Conservation (phyloP, 306 rosid species). For the Pyrus communis region DNA sequence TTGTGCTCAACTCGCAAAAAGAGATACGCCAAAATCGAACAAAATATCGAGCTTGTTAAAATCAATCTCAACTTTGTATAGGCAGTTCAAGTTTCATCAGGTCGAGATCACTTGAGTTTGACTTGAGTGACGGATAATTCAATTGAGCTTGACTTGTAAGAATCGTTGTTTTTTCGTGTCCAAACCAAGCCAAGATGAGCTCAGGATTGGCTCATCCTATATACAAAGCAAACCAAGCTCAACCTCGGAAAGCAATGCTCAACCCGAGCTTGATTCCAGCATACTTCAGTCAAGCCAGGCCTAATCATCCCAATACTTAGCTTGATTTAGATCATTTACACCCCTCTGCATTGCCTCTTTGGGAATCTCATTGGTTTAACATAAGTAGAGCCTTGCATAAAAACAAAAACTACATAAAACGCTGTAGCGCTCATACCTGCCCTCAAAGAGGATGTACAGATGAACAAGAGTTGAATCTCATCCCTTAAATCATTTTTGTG, state of each 20-base stretch:
- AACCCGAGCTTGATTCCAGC: not conserved
- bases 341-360: not conserved
- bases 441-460: not conserved
- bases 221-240: not conserved
- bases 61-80: not conserved
- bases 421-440: not conserved
- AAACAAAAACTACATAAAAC: not conserved
- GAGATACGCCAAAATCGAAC: not conserved
- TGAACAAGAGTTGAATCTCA: not conserved
- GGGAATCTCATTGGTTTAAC: not conserved
- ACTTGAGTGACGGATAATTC: not conserved
- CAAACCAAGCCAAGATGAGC: not conserved
- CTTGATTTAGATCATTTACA: not conserved
- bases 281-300: not conserved
- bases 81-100: not conserved
- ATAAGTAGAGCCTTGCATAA: not conserved
- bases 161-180: not conserved
- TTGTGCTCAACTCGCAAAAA: not conserved
- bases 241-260: not conserved
- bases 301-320: not conserved
- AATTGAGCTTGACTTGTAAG: not conserved
- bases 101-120: not conserved
- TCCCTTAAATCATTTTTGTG: not conserved
- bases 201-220: not conserved
- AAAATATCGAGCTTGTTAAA: not conserved